Percentiles rank a stretch among this genome's conserved stretches.
These are phyloP conservation scores for Backusella luteola DNA, from an alignment of 192 early-diverging fungal species.

Conservation along the genomic window DNA sequence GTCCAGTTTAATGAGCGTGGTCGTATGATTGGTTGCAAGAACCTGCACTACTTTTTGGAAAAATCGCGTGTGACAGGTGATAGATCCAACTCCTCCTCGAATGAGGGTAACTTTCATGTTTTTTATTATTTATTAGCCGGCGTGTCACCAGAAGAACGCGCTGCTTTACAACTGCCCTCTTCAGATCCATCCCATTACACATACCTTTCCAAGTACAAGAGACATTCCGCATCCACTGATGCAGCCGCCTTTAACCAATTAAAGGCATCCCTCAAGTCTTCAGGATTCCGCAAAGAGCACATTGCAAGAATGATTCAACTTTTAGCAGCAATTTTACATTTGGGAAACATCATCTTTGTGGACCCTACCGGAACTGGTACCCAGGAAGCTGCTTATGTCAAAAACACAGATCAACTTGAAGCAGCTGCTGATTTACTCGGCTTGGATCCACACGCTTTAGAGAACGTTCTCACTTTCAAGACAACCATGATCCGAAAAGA, in stretches of 20 bases:
- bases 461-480: constrained; percentile 75
- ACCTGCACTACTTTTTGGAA: constrained; percentile 69
- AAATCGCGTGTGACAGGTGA: constrained; percentile 54
- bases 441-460: constrained; percentile 65
- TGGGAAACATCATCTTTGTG: constrained; percentile 83
- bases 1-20: constrained; percentile 86
- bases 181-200: constrained; percentile 59
- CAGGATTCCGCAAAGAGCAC: constrained; percentile 61
- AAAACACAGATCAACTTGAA: constrained; percentile 72
- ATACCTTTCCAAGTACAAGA: constrained; percentile 52
- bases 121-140: constrained; percentile 87
- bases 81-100: constrained; percentile 43
- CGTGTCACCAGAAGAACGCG: constrained; percentile 51
- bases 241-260: constrained; percentile 59
- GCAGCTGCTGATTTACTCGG: constrained; percentile 79
- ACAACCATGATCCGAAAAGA: constrained; percentile 84
- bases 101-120: constrained; percentile 66
- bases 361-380: constrained; percentile 57
- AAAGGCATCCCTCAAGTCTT: constrained; percentile 50
- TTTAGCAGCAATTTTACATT: constrained; percentile 83
- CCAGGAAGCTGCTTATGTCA: constrained; percentile 75
- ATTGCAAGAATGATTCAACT: constrained; percentile 77
- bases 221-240: constrained; percentile 50
- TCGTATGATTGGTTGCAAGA: constrained; percentile 81
- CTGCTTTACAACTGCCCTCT: constrained; percentile 46